These are phyloP conservation scores for Podaxis rugospora DNA, from an alignment of 768 basidiomycete species.

Conservation along the genomic window DNA sequence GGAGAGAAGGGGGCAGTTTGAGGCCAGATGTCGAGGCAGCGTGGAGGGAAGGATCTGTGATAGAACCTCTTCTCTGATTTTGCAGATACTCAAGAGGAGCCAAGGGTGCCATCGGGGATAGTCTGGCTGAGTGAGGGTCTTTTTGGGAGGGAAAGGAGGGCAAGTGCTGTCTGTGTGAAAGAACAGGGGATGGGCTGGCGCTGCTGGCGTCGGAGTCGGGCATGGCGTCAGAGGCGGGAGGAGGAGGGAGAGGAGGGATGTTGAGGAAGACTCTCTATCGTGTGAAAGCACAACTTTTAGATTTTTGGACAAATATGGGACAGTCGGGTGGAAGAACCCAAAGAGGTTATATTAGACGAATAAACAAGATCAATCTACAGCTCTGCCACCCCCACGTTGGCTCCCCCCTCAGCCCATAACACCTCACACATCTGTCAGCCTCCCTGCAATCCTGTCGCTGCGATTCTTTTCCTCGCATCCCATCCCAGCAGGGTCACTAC, in stretches of 20 bases:
- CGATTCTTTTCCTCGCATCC: conserved; percentile 18
- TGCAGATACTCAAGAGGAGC: conserved; percentile 77
- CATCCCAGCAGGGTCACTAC: conserved; percentile 37
- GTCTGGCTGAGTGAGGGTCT: conserved; percentile 19
- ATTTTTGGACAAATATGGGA: conserved; percentile 7
- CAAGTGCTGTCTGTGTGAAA: neutral
- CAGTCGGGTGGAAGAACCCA: neutral
- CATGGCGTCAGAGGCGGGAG: neutral
- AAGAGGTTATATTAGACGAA: conserved; percentile 16
- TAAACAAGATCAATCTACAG: conserved; percentile 24
- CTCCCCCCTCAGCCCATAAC: conserved; percentile 18
- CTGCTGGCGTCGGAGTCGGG: neutral
- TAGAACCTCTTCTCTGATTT: conserved; percentile 77
- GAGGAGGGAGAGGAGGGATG: neutral
- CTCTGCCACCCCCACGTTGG: conserved; percentile 24
- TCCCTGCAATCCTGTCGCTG: conserved; percentile 8
- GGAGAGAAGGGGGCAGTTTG: conserved; percentile 19
- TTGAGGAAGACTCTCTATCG: too few relatives aligned
- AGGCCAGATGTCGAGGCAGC: conserved; percentile 35
- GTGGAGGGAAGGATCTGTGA: conserved; percentile 79
- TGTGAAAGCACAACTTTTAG: conserved; percentile 3
- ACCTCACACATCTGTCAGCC: conserved; percentile 13
- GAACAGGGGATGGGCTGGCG: neutral
- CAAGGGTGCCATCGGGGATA: conserved; percentile 55
- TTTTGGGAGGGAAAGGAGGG: neutral